Evolutionary conservation across 2,329 filamentous ascomycete species (phyloP).

Genomic region (Hypoxylon sp.): DNA sequence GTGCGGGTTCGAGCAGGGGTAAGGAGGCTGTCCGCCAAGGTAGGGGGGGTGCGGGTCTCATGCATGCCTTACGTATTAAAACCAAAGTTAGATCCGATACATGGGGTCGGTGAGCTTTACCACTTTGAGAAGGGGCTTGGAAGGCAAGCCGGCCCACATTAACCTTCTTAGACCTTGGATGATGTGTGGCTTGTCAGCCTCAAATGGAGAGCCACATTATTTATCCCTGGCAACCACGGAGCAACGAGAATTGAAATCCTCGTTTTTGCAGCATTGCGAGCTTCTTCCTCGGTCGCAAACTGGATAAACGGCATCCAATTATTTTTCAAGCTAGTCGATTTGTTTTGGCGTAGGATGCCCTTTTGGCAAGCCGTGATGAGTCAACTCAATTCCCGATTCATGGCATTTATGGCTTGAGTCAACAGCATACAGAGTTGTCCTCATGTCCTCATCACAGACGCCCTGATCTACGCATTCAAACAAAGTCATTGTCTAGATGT

Average conservation of each 20-base stretch:
- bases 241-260: slow-evolving; percentile 38
- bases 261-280: neutral
- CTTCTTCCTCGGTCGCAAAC: slow-evolving; percentile 13
- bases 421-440: slow-evolving; percentile 11
- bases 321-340: neutral
- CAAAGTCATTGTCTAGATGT: slow-evolving; percentile 14
- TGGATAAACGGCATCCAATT: slow-evolving; percentile 5
- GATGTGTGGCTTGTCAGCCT: slow-evolving; percentile 38
- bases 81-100: slow-evolving; percentile 24
- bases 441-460: slow-evolving; percentile 17
- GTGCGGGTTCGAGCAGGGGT: neutral
- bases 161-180: slow-evolving; percentile 9
- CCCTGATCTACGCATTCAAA: slow-evolving; percentile 11
- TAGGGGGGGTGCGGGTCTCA: slow-evolving; percentile 10
- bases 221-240: slow-evolving; percentile 42
- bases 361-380: slow-evolving; percentile 8
- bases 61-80: slow-evolving; percentile 24
- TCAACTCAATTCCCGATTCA: slow-evolving; percentile 13
- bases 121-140: slow-evolving; percentile 28
- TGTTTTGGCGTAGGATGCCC: slow-evolving; percentile 5
- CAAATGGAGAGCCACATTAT: slow-evolving; percentile 21
- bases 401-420: slow-evolving; percentile 5
- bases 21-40: neutral
- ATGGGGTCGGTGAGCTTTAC: neutral
- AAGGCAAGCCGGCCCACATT: slow-evolving; percentile 13